These are phyloP conservation scores for Apiospora hydei DNA, from an alignment of 2,329 filamentous ascomycete genomes.

Conservation along the genomic window DNA sequence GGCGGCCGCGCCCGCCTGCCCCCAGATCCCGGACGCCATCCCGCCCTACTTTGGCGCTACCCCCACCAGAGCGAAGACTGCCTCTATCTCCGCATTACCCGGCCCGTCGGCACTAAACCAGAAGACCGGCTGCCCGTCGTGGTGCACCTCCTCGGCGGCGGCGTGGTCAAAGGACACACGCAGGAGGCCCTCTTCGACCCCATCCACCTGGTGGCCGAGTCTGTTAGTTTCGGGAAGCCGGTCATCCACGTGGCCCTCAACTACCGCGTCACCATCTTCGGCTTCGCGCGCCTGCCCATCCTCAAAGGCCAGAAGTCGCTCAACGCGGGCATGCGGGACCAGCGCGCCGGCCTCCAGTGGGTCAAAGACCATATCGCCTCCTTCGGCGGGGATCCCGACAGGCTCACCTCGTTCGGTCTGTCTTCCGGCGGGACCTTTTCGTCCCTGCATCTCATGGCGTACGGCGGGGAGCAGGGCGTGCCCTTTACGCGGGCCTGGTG, in stretches of 20 bases:
- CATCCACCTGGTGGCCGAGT: slow-evolving; percentile 39
- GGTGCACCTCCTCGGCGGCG: slow-evolving; percentile 64
- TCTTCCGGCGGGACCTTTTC: slow-evolving; percentile 51
- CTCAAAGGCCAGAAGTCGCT: slow-evolving; percentile 50
- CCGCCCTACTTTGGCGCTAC: slow-evolving; percentile 36
- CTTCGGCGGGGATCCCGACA: slow-evolving; percentile 56
- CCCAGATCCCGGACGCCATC: background rate
- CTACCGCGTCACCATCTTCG: slow-evolving; percentile 58
- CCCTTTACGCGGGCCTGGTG: slow-evolving; percentile 48
- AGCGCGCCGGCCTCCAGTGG: slow-evolving; percentile 58
- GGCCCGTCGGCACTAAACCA: slow-evolving; percentile 52
- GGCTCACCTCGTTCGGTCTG: slow-evolving; percentile 60
- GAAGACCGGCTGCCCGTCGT: slow-evolving; percentile 60
- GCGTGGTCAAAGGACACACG: slow-evolving; percentile 36
- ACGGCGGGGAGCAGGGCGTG: slow-evolving; percentile 47
- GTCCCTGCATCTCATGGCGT: slow-evolving; percentile 47
- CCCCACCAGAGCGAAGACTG: slow-evolving; percentile 30
- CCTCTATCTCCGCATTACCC: slow-evolving; percentile 66
- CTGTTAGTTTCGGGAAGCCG: slow-evolving; percentile 53
- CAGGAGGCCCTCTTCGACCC: slow-evolving; percentile 62
- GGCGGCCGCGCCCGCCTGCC: background rate
- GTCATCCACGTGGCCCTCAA: slow-evolving; percentile 60
- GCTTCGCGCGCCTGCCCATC: slow-evolving; percentile 58
- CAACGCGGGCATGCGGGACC: slow-evolving; percentile 60
- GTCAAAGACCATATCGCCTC: slow-evolving; percentile 57